phyloP scores from a whole-genome alignment of 345 rosid genomes.

The Pistacia vera region DNA sequence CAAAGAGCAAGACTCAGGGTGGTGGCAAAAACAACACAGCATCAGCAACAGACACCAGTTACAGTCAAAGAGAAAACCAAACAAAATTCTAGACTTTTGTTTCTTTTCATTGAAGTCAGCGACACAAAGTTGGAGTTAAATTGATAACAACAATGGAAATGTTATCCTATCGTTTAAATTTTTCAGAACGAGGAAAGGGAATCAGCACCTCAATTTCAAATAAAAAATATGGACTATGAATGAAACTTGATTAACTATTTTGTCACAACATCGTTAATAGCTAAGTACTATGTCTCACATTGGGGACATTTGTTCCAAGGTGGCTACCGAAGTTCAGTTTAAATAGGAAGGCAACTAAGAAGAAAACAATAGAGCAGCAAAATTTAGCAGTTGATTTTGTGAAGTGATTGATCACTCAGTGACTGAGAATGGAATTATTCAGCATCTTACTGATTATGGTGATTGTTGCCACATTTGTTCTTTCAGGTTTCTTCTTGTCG shows the following conservation, averaged over 20 bases:
- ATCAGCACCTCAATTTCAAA: no score
- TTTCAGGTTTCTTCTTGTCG: slow-evolving; percentile 28
- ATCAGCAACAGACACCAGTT: no score
- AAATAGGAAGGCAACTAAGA: no score
- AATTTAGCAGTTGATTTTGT: neutral
- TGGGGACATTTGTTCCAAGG: neutral
- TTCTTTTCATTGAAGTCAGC: neutral
- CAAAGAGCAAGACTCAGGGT: no score
- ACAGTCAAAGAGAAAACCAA: neutral
- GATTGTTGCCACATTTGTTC: slow-evolving; percentile 27
- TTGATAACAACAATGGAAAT: neutral
- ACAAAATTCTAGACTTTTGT: no score
- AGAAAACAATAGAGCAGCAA: neutral
- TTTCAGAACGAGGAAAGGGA: no score
- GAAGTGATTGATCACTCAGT: neutral
- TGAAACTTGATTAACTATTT: no score
- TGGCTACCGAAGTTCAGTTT: neutral
- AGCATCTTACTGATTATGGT: slow-evolving; percentile 31
- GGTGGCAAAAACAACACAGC: no score
- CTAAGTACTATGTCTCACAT: neutral
- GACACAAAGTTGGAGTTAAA: no score
- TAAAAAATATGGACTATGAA: no score
- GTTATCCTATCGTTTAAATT: no score
- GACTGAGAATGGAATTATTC: slow-evolving; percentile 40
- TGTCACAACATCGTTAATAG: neutral